Conservation (phyloP, 345 rosid species). For the Gynandropsis gynandra region DNA sequence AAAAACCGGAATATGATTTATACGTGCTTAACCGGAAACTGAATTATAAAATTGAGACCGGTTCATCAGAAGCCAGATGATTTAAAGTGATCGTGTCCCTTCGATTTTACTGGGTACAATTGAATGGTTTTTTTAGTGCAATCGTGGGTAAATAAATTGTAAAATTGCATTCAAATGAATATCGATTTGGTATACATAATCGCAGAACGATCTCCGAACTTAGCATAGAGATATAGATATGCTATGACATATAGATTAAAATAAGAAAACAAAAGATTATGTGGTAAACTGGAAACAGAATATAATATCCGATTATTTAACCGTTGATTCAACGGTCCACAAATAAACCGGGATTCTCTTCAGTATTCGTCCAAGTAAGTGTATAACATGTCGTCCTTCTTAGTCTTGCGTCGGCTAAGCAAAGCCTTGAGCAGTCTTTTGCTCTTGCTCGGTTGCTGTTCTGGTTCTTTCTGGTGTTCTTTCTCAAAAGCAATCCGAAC, state of each 20-base stretch:
- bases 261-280: slow-evolving; percentile 12
- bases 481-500: slow-evolving; percentile 55
- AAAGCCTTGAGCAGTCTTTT: slow-evolving; percentile 81
- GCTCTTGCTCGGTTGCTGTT: slow-evolving; percentile 71
- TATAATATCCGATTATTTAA: slow-evolving; percentile 6
- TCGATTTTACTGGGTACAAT: no score
- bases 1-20: background rate
- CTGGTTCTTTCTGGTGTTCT: slow-evolving; percentile 45
- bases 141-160: no score
- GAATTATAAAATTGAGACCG: no score
- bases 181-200: no score
- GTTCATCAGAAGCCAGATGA: no score
- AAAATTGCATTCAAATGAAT: no score
- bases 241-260: slow-evolving; percentile 11
- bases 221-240: no score
- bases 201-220: no score
- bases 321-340: background rate
- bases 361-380: slow-evolving; percentile 82
- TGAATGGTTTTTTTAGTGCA: no score
- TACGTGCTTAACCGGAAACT: no score
- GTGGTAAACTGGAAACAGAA: background rate
- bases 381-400: slow-evolving; percentile 80
- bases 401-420: slow-evolving; percentile 86
- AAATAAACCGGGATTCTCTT: slow-evolving; percentile 23
- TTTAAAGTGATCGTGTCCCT: no score